These are phyloP conservation scores for Dendrostoma leiphaemia DNA, from an alignment of 2,329 filamentous ascomycete species.

Conservation along the genomic window DNA sequence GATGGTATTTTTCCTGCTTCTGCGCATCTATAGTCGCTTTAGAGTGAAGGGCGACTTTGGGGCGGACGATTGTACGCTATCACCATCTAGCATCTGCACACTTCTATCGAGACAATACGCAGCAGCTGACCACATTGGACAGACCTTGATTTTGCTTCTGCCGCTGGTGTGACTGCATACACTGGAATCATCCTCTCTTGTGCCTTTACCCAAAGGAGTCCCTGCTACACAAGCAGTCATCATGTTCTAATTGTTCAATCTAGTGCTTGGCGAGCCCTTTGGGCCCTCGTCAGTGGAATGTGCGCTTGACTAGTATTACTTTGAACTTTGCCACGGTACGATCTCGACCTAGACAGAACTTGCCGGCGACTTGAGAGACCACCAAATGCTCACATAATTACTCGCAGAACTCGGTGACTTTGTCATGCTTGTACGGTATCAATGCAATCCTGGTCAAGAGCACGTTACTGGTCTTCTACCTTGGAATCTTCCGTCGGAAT, in stretches of 20 bases:
- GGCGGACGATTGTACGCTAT: background rate
- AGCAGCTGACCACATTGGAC: background rate
- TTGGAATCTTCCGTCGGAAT: background rate
- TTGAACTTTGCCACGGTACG: background rate
- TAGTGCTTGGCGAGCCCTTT: background rate
- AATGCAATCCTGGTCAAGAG: background rate
- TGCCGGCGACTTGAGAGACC: background rate
- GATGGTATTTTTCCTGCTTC: background rate
- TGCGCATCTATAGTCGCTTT: background rate
- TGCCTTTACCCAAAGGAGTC: background rate
- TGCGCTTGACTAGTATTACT: background rate
- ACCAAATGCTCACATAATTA: background rate
- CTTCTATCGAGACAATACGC: background rate
- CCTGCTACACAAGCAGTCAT: background rate
- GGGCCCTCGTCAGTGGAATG: background rate
- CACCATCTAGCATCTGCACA: background rate
- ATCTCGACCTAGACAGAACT: background rate
- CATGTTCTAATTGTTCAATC: background rate
- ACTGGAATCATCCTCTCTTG: background rate
- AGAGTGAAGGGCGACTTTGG: background rate
- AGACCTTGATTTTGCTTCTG: background rate
- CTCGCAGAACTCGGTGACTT: background rate
- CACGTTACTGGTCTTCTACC: background rate
- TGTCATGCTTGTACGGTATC: background rate
- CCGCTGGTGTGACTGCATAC: background rate